These are phyloP conservation scores for Scutellaria minor DNA, from an alignment of 257 asterid genomes.

Conservation along the genomic window DNA sequence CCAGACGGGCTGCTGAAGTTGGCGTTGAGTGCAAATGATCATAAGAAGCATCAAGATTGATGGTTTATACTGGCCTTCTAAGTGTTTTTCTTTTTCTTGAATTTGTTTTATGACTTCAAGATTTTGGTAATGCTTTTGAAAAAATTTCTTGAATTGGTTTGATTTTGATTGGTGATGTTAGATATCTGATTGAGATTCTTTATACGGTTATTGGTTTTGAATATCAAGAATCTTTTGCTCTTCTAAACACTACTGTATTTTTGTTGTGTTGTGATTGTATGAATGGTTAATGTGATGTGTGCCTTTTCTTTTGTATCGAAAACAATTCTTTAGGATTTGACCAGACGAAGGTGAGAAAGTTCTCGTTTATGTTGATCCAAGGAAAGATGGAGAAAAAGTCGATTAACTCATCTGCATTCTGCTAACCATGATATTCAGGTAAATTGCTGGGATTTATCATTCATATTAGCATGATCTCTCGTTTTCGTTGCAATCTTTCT, in stretches of 20 bases:
- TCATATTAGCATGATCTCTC: background rate
- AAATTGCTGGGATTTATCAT: background rate
- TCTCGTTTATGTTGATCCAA: background rate
- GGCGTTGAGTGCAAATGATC: conserved; percentile 77
- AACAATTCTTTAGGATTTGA: background rate
- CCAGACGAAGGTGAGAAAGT: background rate
- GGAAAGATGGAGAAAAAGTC: background rate
- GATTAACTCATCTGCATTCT: background rate
- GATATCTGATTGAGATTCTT: conserved; percentile 25
- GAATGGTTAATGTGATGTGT: conserved; percentile 20
- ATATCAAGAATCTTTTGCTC: background rate
- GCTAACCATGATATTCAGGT: conserved; percentile 25
- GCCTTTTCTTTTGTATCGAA: background rate
- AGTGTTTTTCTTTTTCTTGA: background rate
- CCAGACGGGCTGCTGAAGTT: conserved; percentile 91
- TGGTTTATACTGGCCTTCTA: background rate
- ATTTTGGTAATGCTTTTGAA: conserved; percentile 28
- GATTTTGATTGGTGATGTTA: conserved; percentile 24
- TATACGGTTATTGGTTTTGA: conserved; percentile 15
- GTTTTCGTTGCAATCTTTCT: background rate
- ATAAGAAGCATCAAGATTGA: background rate
- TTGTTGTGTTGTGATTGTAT: conserved; percentile 11
- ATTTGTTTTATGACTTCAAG: conserved; percentile 31
- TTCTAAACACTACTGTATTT: background rate
- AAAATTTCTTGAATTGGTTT: conserved; percentile 28